Base-by-base conservation (phyloP, 805 yeast genomes). In the Yarrowia phangngaensis region DNA sequence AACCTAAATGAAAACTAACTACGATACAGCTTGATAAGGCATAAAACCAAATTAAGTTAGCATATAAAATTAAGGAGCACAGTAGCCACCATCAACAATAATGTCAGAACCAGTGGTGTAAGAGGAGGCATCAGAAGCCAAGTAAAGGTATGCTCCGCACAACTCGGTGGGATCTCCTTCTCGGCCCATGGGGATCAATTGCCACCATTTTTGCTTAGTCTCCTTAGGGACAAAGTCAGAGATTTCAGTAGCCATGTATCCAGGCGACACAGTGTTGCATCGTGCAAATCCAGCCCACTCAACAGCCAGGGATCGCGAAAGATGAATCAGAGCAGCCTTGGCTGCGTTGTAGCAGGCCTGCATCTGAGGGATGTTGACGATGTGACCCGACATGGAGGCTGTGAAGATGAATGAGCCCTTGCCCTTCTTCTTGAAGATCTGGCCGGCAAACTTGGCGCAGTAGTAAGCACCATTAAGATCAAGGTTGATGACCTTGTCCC, bases 241-340 rank as follows among this genome's bases (percentile, higher is more conserved):
- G 54, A 85, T 72, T 54, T 81, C 86, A 7, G 94, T 83, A 52
- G 74, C 75, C 53, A 84, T 82, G 70, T 86, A 85, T n/a, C 95
- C 95, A 16, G 95, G 95, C 12, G 87, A 79, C 22, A 85, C 75
- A 20, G 84, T 71, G 70, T 85, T 85, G 51, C 81, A 90, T 56
- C 95, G 75, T n/a, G 90, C 94, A 60, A 82, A 83, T 1, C 80
- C 76, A n/a, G 88, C 78, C 89, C 92, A 87, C 68, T 87, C 95
- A 31, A 86, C 79, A 12, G 95, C 90, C 55, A 86, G 70, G 1
- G 92, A 84, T 63, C 72, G 80, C 26, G 82, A 77, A 58, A 86
- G 72, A 61, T 87, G 95, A 55, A 80, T 62, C 20, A 84, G 80
- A 9, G 80, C 95, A 30, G 95, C 95, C 71, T 86, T 87, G 57